A percentile compares a stretch with the other conserved stretches of the same genome.
Conservation (phyloP, 306 rosid genomes). For the Prunus fruticosa region DNA sequence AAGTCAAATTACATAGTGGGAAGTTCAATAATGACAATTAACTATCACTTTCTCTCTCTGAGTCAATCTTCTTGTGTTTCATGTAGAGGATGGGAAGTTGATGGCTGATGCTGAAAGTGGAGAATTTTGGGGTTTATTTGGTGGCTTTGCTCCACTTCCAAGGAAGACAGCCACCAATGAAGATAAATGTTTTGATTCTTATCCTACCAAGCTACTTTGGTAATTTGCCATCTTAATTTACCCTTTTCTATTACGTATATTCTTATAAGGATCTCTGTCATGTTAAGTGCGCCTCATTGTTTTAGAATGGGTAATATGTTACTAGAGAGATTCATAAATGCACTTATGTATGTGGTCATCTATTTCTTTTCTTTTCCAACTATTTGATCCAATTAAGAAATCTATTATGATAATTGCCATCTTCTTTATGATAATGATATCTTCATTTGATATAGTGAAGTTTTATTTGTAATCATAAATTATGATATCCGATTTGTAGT, state of each 20-base stretch:
- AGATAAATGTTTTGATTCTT: conserved; percentile 55
- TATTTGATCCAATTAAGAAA: background rate
- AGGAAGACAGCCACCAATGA: conserved; percentile 62
- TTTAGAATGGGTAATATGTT: conserved; percentile 7
- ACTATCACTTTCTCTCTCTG: conserved; percentile 22
- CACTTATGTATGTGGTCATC: background rate
- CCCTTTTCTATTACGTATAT: conserved; percentile 10
- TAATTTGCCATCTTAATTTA: conserved; percentile 40
- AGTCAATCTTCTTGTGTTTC: conserved; percentile 30
- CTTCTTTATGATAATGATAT: background rate
- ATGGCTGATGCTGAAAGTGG: conserved; percentile 97
- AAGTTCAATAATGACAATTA: conserved; percentile 18
- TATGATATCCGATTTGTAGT: conserved; percentile 7
- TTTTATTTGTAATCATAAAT: conserved; percentile 16
- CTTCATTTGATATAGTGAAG: conserved; percentile 10
- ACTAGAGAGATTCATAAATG: conserved; percentile 5
- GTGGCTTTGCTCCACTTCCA: conserved; percentile 99
- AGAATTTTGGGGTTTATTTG: conserved; percentile 95
- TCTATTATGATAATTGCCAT: background rate
- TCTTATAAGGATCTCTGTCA: conserved; percentile 3
- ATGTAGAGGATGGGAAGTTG: conserved; percentile 92
- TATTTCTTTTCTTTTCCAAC: background rate
- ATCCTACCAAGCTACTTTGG: conserved; percentile 69
- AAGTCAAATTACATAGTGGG: conserved; percentile 40
- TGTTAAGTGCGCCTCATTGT: background rate